Evolutionary conservation across 331 rosid species (phyloP).

Genomic region (Saraca asoca): DNA sequence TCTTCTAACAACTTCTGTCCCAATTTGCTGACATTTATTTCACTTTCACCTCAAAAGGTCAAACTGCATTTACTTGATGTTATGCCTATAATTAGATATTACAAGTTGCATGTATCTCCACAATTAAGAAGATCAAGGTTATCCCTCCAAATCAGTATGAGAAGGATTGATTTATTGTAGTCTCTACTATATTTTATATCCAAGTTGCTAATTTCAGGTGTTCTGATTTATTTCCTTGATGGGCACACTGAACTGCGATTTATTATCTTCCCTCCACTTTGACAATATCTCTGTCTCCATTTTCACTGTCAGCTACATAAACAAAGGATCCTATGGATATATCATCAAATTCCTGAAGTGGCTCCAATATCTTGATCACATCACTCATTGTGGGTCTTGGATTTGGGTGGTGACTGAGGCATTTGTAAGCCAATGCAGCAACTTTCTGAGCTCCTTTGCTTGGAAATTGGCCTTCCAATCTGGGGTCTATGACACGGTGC

Average conservation of each 20-base stretch:
- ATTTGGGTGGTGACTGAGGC: slow-evolving; percentile 72
- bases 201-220: background rate
- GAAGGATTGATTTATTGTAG: background rate
- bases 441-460: slow-evolving; percentile 58
- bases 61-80: slow-evolving; percentile 23
- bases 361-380: slow-evolving; percentile 61
- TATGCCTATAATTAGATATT: slow-evolving; percentile 13
- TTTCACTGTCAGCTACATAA: slow-evolving; percentile 61
- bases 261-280: slow-evolving; percentile 5
- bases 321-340: slow-evolving; percentile 59
- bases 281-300: slow-evolving; percentile 4
- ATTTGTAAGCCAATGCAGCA: slow-evolving; percentile 69
- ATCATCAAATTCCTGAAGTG: slow-evolving; percentile 60
- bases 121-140: slow-evolving; percentile 22
- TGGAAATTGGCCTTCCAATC: slow-evolving; percentile 72
- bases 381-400: slow-evolving; percentile 67
- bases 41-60: background rate
- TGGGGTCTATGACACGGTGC: slow-evolving; percentile 50
- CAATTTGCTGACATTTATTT: too few relatives aligned
- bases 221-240: background rate
- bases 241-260: slow-evolving; percentile 2
- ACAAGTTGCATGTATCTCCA: slow-evolving; percentile 25
- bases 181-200: slow-evolving; percentile 16
- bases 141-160: slow-evolving; percentile 8
- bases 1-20: too few relatives aligned